Base-by-base conservation (phyloP, 2,329 filamentous ascomycete species). In the Epichloe festucae region DNA sequence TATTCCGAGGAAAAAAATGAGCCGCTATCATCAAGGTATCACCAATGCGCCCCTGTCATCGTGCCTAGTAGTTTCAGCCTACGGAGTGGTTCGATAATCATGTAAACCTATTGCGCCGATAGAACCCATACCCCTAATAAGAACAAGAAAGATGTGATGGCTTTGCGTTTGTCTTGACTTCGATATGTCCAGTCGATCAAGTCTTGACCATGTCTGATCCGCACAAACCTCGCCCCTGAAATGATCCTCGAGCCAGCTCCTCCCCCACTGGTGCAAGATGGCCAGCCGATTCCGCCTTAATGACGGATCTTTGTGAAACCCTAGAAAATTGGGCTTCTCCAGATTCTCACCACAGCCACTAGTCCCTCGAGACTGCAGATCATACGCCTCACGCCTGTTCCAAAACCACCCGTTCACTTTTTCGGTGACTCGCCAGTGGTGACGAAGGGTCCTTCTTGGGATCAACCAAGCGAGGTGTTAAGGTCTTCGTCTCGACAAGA, bases 391-490 rank as follows among this genome's bases (percentile, higher is more conserved):
- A 73, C 31, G 63, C 67, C 10, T 67, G 67, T 54, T 81, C 77
- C 27, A 81, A 62, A 39, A 80, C 63, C 36, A 76, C 72, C 52
- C 70, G 70, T 63, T 78, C 75, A 59, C 78, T 81, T 64, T 73
- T 74, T 53, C 75, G 69, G 55, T 74, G 63, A 51, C 67, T 69
- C 3, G 62, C 63, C 38, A 67, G 58, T 46, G 67, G 63, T 27
- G 64, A 57, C 38, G 65, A 51, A 8, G 50, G 54, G 23, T 61
- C 56, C 14, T 63, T 57, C 35, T 66, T 57, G 11, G 66, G 65
- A 46, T 67, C 67, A 3, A 80, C 67, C 47, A 77, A 56, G 1
- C 67, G 74, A 6, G 76, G 75, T 46, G 71, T 76, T 10, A 70
- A 62, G 36, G 63, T 67, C 60, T 70, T 69, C 12, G 65, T 70